Conservation (phyloP, 768 basidiomycete genomes). For the Cantharellus cinnabarinus region DNA sequence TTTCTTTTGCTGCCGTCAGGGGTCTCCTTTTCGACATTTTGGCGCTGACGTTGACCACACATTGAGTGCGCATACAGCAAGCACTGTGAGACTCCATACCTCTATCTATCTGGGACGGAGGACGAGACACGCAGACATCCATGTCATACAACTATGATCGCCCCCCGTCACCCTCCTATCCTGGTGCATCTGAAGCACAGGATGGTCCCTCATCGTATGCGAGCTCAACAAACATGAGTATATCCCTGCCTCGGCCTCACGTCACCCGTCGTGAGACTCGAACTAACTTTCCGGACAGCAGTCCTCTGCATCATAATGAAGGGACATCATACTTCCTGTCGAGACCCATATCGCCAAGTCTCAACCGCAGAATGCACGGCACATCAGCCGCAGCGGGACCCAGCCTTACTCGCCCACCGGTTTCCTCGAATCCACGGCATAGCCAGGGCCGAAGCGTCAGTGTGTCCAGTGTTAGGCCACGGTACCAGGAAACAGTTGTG, state of each 20-base stretch:
- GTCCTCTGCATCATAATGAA: neutral
- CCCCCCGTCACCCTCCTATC: neutral
- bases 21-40: neutral
- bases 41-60: too few relatives aligned
- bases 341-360: neutral
- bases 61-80: too few relatives aligned
- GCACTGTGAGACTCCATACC: too few relatives aligned
- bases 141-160: too few relatives aligned
- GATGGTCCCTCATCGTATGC: neutral
- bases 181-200: neutral
- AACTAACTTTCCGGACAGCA: neutral
- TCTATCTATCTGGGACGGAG: too few relatives aligned
- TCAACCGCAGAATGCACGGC: neutral
- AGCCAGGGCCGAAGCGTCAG: neutral
- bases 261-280: neutral
- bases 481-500: neutral
- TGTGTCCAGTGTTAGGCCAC: neutral
- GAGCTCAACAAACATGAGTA: neutral
- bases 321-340: neutral
- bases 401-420: neutral
- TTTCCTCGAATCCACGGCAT: neutral
- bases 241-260: neutral
- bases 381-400: neutral
- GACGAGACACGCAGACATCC: too few relatives aligned
- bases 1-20: neutral